Percentiles rank a stretch among this genome's conserved stretches.
phyloP scores from a whole-genome alignment of 305 asterid genomes.

The Fraxinus ornus region DNA sequence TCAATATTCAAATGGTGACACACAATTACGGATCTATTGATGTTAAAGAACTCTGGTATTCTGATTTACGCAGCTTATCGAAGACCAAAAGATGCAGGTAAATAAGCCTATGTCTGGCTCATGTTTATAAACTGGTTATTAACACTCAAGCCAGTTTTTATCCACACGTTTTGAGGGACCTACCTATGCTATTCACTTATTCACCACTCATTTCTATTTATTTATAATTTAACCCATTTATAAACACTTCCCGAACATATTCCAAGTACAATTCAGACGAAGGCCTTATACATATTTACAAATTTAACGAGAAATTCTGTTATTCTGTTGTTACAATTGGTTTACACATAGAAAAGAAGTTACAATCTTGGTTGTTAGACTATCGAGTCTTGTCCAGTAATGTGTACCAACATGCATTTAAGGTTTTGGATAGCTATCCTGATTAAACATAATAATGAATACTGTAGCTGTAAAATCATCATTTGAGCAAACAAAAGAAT shows the following conservation, averaged over 20 bases:
- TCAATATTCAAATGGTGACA: background rate
- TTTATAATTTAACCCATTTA: no score
- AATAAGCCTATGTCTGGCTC: background rate
- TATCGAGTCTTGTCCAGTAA: background rate
- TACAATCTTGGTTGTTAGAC: background rate
- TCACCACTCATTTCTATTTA: no score
- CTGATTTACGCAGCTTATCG: background rate
- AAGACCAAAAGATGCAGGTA: background rate
- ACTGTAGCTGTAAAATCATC: no score
- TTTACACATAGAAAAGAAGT: background rate
- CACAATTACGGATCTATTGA: background rate
- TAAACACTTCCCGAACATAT: no score
- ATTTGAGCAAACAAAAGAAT: background rate
- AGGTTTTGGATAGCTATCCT: background rate
- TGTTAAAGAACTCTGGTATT: background rate
- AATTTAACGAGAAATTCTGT: background rate
- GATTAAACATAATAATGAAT: no score
- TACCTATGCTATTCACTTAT: no score
- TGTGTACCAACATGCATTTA: background rate
- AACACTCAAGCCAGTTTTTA: background rate
- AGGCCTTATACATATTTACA: background rate
- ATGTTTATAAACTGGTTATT: background rate
- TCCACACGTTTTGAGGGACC: background rate
- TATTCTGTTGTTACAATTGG: background rate
- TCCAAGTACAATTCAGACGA: background rate